Conservation (phyloP, 768 basidiomycete genomes). For the Trametes maxima region DNA sequence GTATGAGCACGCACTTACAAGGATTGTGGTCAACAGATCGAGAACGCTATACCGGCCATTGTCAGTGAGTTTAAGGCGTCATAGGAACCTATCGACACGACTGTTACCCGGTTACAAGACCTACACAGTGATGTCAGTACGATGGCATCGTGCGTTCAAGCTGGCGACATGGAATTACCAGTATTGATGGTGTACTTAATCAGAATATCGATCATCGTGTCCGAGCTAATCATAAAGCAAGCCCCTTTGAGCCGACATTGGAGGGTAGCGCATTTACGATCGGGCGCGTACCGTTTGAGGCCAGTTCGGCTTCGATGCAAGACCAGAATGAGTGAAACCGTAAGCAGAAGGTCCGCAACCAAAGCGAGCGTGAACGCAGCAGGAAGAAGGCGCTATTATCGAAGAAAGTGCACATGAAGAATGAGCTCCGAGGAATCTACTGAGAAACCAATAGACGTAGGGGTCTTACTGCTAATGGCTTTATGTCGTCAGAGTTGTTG, state of each 20-base stretch:
- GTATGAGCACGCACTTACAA: not conserved
- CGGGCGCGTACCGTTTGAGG: not conserved
- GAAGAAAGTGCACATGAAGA: too few species aligned
- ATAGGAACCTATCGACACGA: not conserved
- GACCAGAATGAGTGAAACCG: not conserved
- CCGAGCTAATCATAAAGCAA: not conserved
- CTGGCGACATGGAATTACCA: not conserved
- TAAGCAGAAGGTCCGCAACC: slow-evolving; percentile 3
- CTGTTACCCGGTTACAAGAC: slow-evolving; percentile 1
- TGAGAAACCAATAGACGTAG: too few species aligned
- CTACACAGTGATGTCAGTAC: not conserved
- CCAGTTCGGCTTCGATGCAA: slow-evolving; percentile 10
- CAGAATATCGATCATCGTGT: not conserved
- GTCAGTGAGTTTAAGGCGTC: not conserved
- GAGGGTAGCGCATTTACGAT: not conserved
- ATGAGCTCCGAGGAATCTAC: too few species aligned
- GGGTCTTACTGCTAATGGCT: too few species aligned
- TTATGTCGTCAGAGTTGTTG: too few species aligned
- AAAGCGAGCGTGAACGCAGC: not conserved
- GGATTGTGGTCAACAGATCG: not conserved
- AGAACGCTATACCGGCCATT: not conserved
- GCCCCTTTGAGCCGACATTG: not conserved
- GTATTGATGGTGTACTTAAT: not conserved
- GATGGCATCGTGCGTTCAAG: too few species aligned
- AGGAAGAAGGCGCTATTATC: not conserved